phyloP scores from a whole-genome alignment of 2,329 filamentous ascomycete species.

The Cryphonectria parasitica region DNA sequence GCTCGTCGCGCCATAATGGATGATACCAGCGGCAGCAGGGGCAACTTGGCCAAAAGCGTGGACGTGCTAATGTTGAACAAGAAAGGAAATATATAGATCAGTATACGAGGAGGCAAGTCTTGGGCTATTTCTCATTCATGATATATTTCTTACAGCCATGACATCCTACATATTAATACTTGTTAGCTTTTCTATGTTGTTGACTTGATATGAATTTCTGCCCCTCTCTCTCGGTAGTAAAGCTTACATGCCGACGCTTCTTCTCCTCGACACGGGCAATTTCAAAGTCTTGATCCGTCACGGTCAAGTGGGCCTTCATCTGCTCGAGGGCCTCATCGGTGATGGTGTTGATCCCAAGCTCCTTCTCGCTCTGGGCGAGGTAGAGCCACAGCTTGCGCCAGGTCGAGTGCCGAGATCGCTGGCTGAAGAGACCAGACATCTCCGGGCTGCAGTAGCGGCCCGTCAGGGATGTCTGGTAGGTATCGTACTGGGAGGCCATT shows the following conservation, averaged over 20 bases:
- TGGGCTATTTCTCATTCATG: not conserved
- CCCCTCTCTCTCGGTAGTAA: not conserved
- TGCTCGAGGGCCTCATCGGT: constrained; percentile 74
- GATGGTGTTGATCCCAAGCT: constrained; percentile 75
- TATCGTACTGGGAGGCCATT: constrained; percentile 41
- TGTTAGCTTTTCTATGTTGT: not conserved
- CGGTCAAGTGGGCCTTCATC: constrained; percentile 73
- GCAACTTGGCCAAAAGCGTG: constrained; percentile 75
- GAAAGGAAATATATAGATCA: not conserved
- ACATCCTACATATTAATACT: constrained; percentile 43
- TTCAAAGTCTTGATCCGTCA: constrained; percentile 79
- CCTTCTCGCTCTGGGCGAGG: constrained; percentile 80
- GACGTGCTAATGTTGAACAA: constrained; percentile 54
- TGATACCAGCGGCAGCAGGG: constrained; percentile 79
- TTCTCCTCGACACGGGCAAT: constrained; percentile 78
- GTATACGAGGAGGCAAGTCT: not conserved
- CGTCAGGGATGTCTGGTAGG: constrained; percentile 70
- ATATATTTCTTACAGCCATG: constrained; percentile 54
- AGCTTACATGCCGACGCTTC: constrained; percentile 49
- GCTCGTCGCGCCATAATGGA: constrained; percentile 45
- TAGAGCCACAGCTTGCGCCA: constrained; percentile 87
- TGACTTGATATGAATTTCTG: not conserved
- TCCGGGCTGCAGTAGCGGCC: constrained; percentile 73
- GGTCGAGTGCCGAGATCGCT: constrained; percentile 72
- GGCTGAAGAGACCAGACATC: constrained; percentile 81